Base-by-base conservation (phyloP, 169 alveolate genomes). In the Plasmodium gonderi region DNA sequence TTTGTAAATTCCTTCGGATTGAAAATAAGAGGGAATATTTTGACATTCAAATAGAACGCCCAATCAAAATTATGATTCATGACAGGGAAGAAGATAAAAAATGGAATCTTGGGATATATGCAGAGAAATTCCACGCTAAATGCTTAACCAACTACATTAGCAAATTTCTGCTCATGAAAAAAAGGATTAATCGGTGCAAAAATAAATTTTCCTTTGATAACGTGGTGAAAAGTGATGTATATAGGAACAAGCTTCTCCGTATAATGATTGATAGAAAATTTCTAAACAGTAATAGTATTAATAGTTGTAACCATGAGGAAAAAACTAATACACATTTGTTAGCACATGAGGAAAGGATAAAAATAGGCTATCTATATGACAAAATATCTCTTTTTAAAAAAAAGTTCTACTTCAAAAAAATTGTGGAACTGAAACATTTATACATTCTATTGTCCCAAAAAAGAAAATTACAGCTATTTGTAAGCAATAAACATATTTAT, bases 311-410 rank as follows among this genome's bases (percentile, higher is more conserved):
- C 69, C n/a, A 12, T n/a, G 38, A 81, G 38, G 33, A 12, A 17
- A 33, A 67, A 7, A 7, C 47, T n/a, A 81, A 67, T 81, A 47
- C 49, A 14, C 74, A 23, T 67, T 81, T 81, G n/a, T 49, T 81
- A 67, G 49, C 42, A n/a, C 20, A 23, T 31, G n/a, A 64, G 17
- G 44, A 64, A 8, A 72, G 49, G 14, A 81, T 72, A 67, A 42
- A 67, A 26, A 68, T 81, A 47, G 91, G 91, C 44, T 81, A 81
- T 72, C 69, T 65, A 31, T 81, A 81, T 47, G 91, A 81, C 20
- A 81, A 81, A 81, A 72, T 81, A 67, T 26, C 45, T 42, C 67
- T 81, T 26, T 81, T 81, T 81, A 81, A 67, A 47, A 81, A 81
- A 33, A 81, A 42, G 40, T 23, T 81, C 47, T 81, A 65, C 38